phyloP scores from a whole-genome alignment of 2,329 filamentous ascomycete genomes.

The Cercospora janseana region DNA sequence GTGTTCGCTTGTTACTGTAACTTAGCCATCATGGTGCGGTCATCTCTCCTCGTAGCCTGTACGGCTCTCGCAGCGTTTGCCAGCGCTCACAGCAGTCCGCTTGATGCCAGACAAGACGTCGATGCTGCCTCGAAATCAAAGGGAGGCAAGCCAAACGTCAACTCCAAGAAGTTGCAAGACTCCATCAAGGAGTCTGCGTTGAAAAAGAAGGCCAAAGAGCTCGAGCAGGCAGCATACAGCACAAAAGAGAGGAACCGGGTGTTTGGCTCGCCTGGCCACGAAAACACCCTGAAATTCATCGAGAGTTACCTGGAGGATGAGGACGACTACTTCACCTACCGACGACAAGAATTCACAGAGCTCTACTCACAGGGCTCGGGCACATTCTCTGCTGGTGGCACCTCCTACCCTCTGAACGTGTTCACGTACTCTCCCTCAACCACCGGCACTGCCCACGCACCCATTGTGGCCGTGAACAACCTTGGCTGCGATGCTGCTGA shows the following conservation, averaged over 20 bases:
- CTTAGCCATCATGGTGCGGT: constrained; percentile 14
- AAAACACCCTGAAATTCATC: constrained; percentile 42
- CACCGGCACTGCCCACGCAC: constrained; percentile 58
- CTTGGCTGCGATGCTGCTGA: constrained; percentile 63
- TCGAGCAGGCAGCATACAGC: constrained; percentile 42
- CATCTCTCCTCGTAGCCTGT: constrained; percentile 8
- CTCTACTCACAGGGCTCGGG: constrained; percentile 38
- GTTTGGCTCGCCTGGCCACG: constrained; percentile 41
- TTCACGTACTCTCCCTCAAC: constrained; percentile 59
- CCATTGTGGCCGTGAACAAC: constrained; percentile 58
- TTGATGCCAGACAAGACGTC: constrained; percentile 14
- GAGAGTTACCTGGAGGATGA: constrained; percentile 43
- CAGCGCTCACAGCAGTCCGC: constrained; percentile 9
- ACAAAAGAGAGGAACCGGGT: constrained; percentile 40
- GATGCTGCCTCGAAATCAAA: not conserved
- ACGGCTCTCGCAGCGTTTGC: constrained; percentile 12
- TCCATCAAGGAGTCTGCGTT: constrained; percentile 25
- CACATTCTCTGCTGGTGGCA: constrained; percentile 53
- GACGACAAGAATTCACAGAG: constrained; percentile 46
- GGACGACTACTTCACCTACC: constrained; percentile 59
- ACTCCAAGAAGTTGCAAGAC: constrained; percentile 23
- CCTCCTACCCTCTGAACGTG: constrained; percentile 57
- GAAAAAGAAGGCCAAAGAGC: constrained; percentile 29
- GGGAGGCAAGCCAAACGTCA: constrained; percentile 16
- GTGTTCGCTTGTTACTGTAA: not conserved